These are phyloP conservation scores for Neonectria magnoliae DNA, from an alignment of 2,329 filamentous ascomycete species.

Conservation along the genomic window DNA sequence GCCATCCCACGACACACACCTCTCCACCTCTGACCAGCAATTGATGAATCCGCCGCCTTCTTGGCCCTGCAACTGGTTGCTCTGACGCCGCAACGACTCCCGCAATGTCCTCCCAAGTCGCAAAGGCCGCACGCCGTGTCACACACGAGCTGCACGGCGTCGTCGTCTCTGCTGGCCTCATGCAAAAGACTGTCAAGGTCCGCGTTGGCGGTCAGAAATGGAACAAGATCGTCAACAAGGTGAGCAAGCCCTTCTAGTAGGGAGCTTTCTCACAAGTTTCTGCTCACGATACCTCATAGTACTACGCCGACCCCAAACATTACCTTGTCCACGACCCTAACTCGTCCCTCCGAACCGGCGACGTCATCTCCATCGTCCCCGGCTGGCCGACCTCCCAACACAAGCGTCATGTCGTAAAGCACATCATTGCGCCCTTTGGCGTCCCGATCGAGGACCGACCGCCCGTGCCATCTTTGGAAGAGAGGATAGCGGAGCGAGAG, in stretches of 20 bases:
- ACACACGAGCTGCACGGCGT: constrained; percentile 70
- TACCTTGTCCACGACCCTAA: constrained; percentile 83
- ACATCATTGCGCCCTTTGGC: constrained; percentile 77
- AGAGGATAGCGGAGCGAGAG: constrained; percentile 66
- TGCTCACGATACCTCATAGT: constrained; percentile 58
- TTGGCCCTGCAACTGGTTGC: constrained; percentile 12
- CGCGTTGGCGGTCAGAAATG: constrained; percentile 76
- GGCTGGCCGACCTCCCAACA: constrained; percentile 72
- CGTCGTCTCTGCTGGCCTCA: constrained; percentile 80
- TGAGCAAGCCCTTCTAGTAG: constrained; percentile 45
- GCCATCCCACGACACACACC: constrained; percentile 19
- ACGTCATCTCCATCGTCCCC: constrained; percentile 76
- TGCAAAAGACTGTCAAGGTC: constrained; percentile 83
- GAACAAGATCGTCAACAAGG: constrained; percentile 79
- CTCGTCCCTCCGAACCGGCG: constrained; percentile 76
- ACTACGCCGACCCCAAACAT: constrained; percentile 70
- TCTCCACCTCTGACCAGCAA: constrained; percentile 20
- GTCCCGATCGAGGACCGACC: constrained; percentile 71
- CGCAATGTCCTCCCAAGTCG: constrained; percentile 54
- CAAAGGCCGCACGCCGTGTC: constrained; percentile 54
- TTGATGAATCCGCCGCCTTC: constrained; percentile 21
- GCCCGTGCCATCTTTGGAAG: constrained; percentile 70
- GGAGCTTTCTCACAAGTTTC: neutral
- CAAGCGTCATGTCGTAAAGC: constrained; percentile 79
- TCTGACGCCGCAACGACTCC: neutral